Conservation (phyloP, 129 eudicot genomes). For the Centrapalus pauciflorus region DNA sequence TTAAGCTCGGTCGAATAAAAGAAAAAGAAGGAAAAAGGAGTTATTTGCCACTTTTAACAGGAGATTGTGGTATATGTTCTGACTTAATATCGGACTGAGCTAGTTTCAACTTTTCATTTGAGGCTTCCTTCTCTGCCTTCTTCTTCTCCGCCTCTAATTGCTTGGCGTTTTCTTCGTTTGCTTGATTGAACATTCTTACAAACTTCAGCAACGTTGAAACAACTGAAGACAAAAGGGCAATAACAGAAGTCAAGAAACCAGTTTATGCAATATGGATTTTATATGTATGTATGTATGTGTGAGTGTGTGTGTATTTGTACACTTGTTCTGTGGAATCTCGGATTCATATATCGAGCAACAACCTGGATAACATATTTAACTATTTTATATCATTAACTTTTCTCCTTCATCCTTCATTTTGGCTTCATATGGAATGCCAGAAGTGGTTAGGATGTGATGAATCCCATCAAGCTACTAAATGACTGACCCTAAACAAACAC, state of each 20-base stretch:
- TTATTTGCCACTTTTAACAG: conserved; percentile 27
- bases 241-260: not conserved
- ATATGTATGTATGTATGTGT: too few species aligned
- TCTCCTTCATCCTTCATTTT: too few species aligned
- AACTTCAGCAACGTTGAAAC: conserved; percentile 66
- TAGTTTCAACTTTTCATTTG: conserved; percentile 34
- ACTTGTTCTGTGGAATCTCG: not conserved
- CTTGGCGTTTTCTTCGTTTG: conserved; percentile 74
- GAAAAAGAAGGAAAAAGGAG: not conserved
- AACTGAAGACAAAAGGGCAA: conserved; percentile 30
- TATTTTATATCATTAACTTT: too few species aligned
- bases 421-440: too few species aligned
- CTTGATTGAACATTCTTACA: conserved; percentile 67
- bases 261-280: not conserved
- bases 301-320: not conserved
- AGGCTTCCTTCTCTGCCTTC: conserved; percentile 70
- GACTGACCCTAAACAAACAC: too few species aligned
- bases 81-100: conserved; percentile 27
- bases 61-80: conserved; percentile 19
- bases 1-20: not conserved
- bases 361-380: too few species aligned
- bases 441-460: too few species aligned
- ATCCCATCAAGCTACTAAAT: too few species aligned
- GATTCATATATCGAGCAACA: too few species aligned
- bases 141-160: conserved; percentile 69